phyloP scores from a whole-genome alignment of 23 red algal genomes.

The Gracilaria caudata region DNA sequence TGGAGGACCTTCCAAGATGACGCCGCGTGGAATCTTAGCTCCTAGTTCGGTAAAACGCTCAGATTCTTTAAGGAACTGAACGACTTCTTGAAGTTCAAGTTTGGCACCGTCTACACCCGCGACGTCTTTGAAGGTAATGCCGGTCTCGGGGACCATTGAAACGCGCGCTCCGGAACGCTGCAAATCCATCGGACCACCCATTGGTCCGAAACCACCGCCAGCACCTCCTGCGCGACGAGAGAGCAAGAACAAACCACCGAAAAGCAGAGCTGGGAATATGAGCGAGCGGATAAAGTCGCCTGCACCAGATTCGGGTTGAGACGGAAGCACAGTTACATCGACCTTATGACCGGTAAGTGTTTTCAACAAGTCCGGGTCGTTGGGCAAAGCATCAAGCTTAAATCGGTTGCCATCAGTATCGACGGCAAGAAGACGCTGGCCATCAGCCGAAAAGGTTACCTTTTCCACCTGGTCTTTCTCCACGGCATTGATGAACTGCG shows the following conservation, averaged over 20 bases:
- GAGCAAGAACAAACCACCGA: constrained; percentile 94
- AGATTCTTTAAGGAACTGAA: constrained; percentile 95
- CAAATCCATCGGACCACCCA: constrained; percentile 95
- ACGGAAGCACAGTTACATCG: constrained; percentile 95
- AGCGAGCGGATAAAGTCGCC: constrained; percentile 92
- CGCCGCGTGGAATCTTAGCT: constrained; percentile 94
- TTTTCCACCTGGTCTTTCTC: constrained; percentile 93
- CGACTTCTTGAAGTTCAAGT: constrained; percentile 95
- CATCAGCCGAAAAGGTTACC: constrained; percentile 96
- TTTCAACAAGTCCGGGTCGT: constrained; percentile 91
- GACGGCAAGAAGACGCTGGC: constrained; percentile 86
- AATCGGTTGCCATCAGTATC: constrained; percentile 95
- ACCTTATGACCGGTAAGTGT: constrained; percentile 92
- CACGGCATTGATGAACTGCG: constrained; percentile 87
- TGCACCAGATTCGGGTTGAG: constrained; percentile 81
- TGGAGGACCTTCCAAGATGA: constrained; percentile 98
- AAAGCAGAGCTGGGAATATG: constrained; percentile 93
- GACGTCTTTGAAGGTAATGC: constrained; percentile 96
- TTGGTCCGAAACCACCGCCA: constrained; percentile 71
- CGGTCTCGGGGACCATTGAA: constrained; percentile 95
- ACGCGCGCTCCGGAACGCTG: constrained; percentile 87
- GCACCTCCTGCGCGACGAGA: constrained; percentile 83
- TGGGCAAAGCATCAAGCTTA: constrained; percentile 95
- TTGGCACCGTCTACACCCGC: constrained; percentile 95
- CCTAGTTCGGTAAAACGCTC: constrained; percentile 96